Evolutionary conservation across 495 filamentous ascomycete genomes (phyloP).

Genomic region (Neurospora intermedia): DNA sequence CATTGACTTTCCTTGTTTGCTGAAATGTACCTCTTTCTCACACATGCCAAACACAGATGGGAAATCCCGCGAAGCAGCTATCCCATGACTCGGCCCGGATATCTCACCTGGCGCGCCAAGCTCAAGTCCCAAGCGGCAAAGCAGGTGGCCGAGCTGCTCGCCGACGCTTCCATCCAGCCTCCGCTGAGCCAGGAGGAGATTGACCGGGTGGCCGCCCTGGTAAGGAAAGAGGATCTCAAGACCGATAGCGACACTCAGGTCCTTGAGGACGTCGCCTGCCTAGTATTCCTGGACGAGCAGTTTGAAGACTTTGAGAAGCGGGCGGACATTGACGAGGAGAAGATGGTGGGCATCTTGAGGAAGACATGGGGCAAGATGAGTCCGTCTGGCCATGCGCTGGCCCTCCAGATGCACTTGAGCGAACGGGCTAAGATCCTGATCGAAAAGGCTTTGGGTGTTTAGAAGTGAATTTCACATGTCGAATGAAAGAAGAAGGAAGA

Average conservation of each 20-base stretch:
- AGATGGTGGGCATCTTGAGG: conserved; percentile 58
- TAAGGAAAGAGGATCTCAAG: conserved; percentile 56
- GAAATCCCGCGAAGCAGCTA: conserved; percentile 62
- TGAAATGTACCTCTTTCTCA: background rate
- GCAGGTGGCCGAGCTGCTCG: conserved; percentile 44
- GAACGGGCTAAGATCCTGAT: conserved; percentile 50
- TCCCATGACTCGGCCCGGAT: conserved; percentile 58
- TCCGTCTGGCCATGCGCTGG: conserved; percentile 52
- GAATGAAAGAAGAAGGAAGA: background rate
- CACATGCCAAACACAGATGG: conserved; percentile 46
- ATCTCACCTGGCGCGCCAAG: conserved; percentile 62
- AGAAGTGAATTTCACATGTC: background rate
- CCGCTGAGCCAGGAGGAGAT: conserved; percentile 28
- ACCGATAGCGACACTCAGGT: conserved; percentile 56
- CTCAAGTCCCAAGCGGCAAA: conserved; percentile 62
- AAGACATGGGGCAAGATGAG: conserved; percentile 87
- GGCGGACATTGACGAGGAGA: conserved; percentile 53
- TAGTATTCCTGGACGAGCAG: conserved; percentile 80
- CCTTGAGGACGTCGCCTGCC: conserved; percentile 74
- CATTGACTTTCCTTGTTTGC: background rate
- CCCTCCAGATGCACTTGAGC: conserved; percentile 52
- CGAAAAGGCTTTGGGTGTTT: conserved; percentile 44
- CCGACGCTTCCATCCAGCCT: conserved; percentile 25
- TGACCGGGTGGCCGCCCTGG: conserved; percentile 45
- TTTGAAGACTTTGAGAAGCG: conserved; percentile 60